Percentiles rank a stretch among this genome's conserved stretches.
Conservation (phyloP, 192 early-diverging fungal genomes). For the Pecoramyces ruminantium region DNA sequence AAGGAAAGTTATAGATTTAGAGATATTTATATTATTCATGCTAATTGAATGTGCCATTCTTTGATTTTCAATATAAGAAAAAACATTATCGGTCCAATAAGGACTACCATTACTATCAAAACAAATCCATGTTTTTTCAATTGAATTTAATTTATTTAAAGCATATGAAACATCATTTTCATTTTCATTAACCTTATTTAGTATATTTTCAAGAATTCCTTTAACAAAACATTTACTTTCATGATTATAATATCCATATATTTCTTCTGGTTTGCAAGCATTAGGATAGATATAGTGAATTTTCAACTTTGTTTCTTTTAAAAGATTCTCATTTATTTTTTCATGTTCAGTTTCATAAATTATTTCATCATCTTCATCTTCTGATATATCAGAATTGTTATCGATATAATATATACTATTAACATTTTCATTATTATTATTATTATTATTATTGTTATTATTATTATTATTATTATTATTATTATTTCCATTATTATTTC, state of each 20-base stretch:
- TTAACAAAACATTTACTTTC: not conserved
- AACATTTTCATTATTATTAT: not conserved
- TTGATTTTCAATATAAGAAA: not conserved
- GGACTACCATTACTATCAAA: not conserved
- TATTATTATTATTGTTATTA: not conserved
- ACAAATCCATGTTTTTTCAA: not conserved
- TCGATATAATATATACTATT: not conserved
- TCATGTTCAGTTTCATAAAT: not conserved
- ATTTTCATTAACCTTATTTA: not conserved
- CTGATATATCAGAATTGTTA: not conserved
- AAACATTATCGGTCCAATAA: not conserved
- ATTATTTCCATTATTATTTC: not conserved
- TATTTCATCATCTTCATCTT: not conserved
- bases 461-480: not conserved
- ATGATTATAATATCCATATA: not conserved
- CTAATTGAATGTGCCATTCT: not conserved
- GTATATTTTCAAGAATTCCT: not conserved
- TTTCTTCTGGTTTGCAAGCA: not conserved
- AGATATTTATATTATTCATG: not conserved
- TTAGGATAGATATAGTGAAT: not conserved
- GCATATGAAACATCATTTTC: not conserved
- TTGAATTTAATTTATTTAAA: not conserved
- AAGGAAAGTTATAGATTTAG: not conserved
- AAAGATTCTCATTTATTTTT: not conserved
- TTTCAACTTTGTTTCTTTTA: not conserved